A percentile compares a stretch with the other conserved stretches of the same genome.
These are phyloP conservation scores for Scedosporium dehoogii DNA, from an alignment of 2,329 filamentous ascomycete genomes.

Conservation along the genomic window DNA sequence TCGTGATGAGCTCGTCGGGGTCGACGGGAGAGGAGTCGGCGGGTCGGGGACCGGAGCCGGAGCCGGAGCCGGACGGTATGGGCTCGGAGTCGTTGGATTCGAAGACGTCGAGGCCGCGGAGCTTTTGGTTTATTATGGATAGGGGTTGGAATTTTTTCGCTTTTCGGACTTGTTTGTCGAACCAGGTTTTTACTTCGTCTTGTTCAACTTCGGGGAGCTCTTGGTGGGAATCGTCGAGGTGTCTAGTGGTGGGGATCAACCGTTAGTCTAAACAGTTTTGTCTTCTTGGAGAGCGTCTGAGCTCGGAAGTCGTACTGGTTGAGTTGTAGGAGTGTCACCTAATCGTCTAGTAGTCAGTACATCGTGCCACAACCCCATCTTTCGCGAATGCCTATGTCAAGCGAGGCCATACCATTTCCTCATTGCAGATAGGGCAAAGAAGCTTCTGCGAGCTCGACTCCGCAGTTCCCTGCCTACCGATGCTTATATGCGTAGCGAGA, in stretches of 20 bases:
- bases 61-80: constrained; percentile 15
- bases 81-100: constrained; percentile 70
- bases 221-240: constrained; percentile 80
- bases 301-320: constrained; percentile 47
- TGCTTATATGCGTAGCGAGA: constrained; percentile 68
- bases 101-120: constrained; percentile 86
- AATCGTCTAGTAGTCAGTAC: constrained; percentile 11
- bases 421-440: constrained; percentile 93
- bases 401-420: constrained; percentile 71
- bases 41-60: constrained; percentile 21
- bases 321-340: constrained; percentile 86
- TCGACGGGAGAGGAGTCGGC: constrained; percentile 41
- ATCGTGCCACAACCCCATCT: background rate
- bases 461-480: constrained; percentile 45
- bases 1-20: constrained; percentile 82
- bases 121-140: constrained; percentile 83
- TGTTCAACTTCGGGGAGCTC: constrained; percentile 82
- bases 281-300: background rate
- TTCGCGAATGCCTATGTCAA: constrained; percentile 12
- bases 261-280: background rate
- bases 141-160: constrained; percentile 89
- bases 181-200: constrained; percentile 94
- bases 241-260: constrained; percentile 20
- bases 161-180: constrained; percentile 87
- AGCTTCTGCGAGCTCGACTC: constrained; percentile 55